Base-by-base conservation (phyloP, 495 filamentous ascomycete genomes). In the Glonium stellatum region DNA sequence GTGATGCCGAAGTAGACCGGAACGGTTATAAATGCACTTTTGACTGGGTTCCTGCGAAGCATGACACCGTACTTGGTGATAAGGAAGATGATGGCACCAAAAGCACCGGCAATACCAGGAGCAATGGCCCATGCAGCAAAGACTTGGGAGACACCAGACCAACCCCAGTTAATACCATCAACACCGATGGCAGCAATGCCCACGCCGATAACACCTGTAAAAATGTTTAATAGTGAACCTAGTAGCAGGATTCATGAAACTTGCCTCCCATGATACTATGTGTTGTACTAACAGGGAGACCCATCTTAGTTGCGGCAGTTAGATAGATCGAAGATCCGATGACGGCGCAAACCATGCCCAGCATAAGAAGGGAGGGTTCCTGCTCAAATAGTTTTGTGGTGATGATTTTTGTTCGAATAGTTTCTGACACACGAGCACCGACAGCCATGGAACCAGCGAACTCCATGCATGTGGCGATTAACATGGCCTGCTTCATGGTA, bases 111-210 rank as follows among this genome's bases (percentile, higher is more conserved):
- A 68, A 85, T 84, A 59, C 74, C 58, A 18, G 83, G 82, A 2
- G 83, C 83, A 75, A 86, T 83, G 46, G 76, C 82, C 48, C 82
- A 74, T 62, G 80, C 80, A 10, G 81, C 80, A 58, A 82, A 83
- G 71, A 83, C 59, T 36, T 62, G 59, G 8, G 61, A 58, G 46
- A 63, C 60, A 31, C 60, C 60, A 25, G 27, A 36, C 62, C 60
- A 65, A 15, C 60, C 62, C 80, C 82, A 85, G 42, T 84, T 72
- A 37, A 82, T 81, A 55, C 78, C 53, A 77, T 79, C 67, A 81
- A 83, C 6, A 83, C 82, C 51, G 79, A 70, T 9, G 69, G 80
- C 62, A 55, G 44, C 63, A 55, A 55, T 66, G 59, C 59, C 59
- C 57, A 59, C 61, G 58, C 22, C 48, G 46, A 82, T 82, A 13